Evolutionary conservation across 495 filamentous ascomycete species (phyloP).

Genomic region (Podospora comata): DNA sequence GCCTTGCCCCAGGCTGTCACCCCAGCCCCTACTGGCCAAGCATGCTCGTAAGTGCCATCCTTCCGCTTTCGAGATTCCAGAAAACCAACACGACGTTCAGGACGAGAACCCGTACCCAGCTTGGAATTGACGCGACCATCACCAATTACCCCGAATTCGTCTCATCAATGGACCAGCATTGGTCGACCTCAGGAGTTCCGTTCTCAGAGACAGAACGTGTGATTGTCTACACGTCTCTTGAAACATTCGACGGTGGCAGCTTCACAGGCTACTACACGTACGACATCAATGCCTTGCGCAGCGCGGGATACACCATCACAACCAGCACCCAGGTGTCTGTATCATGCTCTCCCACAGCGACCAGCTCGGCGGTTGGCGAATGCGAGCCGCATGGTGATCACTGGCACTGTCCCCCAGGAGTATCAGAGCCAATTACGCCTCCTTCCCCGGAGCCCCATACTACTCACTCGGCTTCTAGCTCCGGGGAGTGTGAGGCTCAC

Average conservation of each 20-base stretch:
- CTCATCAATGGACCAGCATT: slow-evolving; percentile 6
- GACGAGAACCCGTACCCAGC: neutral
- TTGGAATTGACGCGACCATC: slow-evolving; percentile 5
- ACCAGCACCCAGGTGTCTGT: neutral
- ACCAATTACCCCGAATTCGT: slow-evolving; percentile 1
- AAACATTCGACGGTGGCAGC: neutral
- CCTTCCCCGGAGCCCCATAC: neutral
- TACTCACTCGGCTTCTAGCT: neutral
- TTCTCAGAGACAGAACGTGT: slow-evolving; percentile 5
- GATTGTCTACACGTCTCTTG: slow-evolving; percentile 8
- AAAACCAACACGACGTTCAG: neutral
- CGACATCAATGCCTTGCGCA: slow-evolving; percentile 6
- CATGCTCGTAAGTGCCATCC: neutral
- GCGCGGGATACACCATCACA: slow-evolving; percentile 11
- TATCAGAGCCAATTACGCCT: neutral
- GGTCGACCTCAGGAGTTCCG: slow-evolving; percentile 6
- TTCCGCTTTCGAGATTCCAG: neutral
- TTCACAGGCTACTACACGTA: slow-evolving; percentile 7
- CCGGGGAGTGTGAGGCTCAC: neutral
- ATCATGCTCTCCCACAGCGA: neutral
- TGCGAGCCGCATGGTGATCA: slow-evolving; percentile 13
- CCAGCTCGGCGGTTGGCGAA: neutral
- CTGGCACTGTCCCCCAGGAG: slow-evolving; percentile 13
- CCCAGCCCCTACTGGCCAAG: neutral
- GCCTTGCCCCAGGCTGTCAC: neutral